Percentiles rank a stretch among this genome's conserved stretches.
Conservation (phyloP, 805 yeast genomes). For the Millerago galiae region DNA sequence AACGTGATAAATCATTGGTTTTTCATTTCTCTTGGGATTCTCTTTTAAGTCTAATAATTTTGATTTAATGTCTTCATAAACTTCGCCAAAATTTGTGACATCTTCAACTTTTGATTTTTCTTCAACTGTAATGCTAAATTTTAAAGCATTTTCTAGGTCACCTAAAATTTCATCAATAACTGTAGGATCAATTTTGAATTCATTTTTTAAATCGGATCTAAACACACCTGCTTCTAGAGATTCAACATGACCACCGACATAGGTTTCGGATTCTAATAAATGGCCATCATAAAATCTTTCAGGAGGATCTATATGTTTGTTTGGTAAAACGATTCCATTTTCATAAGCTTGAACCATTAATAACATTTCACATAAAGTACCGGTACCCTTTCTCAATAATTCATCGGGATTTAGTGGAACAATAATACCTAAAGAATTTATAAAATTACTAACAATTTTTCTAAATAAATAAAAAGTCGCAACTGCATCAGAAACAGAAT, state of each 20-base stretch:
- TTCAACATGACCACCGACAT: constrained; percentile 98
- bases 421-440: constrained; percentile 91
- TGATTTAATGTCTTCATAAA: constrained; percentile 49
- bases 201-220: constrained; percentile 73
- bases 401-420: constrained; percentile 97
- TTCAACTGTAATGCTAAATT: constrained; percentile 81
- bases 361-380: constrained; percentile 97
- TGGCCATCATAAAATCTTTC: constrained; percentile 95
- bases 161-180: constrained; percentile 74
- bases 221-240: constrained; percentile 97
- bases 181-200: constrained; percentile 72
- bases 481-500: constrained; percentile 98
- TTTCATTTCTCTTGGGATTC: constrained; percentile 61
- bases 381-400: constrained; percentile 93
- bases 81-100: constrained; percentile 73
- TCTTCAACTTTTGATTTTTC: constrained; percentile 66
- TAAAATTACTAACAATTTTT: constrained; percentile 96
- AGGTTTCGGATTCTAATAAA: constrained; percentile 88
- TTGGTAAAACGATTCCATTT: constrained; percentile 73
- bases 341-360: constrained; percentile 93
- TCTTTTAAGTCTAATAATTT: constrained; percentile 53
- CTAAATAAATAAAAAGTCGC: constrained; percentile 94
- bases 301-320: constrained; percentile 89
- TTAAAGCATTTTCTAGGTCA: constrained; percentile 70
- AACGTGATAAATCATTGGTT: constrained; percentile 90